These are phyloP conservation scores for Petrea volubilis DNA, from an alignment of 257 asterid species.

Conservation along the genomic window DNA sequence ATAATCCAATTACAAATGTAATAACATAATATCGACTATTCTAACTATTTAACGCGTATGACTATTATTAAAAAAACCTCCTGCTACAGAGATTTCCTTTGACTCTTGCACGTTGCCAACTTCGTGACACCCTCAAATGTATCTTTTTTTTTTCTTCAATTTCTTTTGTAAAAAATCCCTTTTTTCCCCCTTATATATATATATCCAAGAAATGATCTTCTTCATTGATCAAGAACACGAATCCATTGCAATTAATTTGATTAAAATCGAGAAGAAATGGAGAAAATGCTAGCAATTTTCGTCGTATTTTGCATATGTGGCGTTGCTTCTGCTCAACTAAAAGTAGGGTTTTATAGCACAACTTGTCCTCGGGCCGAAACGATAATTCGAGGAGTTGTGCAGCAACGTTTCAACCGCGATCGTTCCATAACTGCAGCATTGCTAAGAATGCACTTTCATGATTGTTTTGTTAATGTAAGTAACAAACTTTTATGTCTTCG, in stretches of 20 bases:
- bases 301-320: conserved; percentile 31
- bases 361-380: conserved; percentile 61
- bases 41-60: conserved; percentile 14
- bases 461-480: conserved; percentile 72
- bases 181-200: not conserved
- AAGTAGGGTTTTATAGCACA: conserved; percentile 54
- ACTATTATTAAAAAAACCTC: not conserved
- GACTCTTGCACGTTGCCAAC: conserved; percentile 42
- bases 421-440: conserved; percentile 69
- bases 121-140: conserved; percentile 18
- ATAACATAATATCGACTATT: not conserved
- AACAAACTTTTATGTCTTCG: too few relatives aligned
- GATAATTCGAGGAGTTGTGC: conserved; percentile 49
- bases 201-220: not conserved
- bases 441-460: conserved; percentile 87
- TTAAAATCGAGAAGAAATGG: conserved; percentile 25
- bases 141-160: not conserved
- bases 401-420: conserved; percentile 42
- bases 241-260: not conserved
- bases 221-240: not conserved
- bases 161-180: not conserved
- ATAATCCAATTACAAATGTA: conserved; percentile 11
- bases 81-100: conserved; percentile 1
- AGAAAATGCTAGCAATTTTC: conserved; percentile 15
- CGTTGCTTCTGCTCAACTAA: conserved; percentile 49